A percentile compares a stretch with the other conserved stretches of the same genome.
These are phyloP conservation scores for Wallacemonas sp. DNA, from an alignment of 208 protist genomes.

Conservation along the genomic window DNA sequence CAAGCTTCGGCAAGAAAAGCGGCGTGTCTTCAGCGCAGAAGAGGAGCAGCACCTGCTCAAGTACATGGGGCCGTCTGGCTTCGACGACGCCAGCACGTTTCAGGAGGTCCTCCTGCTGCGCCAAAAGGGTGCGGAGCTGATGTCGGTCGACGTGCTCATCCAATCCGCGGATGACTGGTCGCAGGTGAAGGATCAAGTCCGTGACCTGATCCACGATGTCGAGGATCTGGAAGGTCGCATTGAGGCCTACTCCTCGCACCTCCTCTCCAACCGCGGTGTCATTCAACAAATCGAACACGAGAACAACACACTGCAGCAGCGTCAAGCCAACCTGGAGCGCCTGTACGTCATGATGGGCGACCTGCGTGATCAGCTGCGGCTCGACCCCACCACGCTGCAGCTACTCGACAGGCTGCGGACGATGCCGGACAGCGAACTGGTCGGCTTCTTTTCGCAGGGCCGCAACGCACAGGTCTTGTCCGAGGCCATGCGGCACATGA, in stretches of 20 bases:
- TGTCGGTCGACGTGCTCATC: constrained; percentile 62
- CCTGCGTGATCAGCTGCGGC: constrained; percentile 66
- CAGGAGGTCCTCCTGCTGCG: constrained; percentile 62
- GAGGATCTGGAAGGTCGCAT: constrained; percentile 79
- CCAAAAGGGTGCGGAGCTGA: constrained; percentile 79
- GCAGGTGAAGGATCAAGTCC: constrained; percentile 53
- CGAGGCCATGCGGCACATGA: constrained; percentile 72
- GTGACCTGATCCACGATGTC: constrained; percentile 62
- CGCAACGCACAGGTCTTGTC: constrained; percentile 66
- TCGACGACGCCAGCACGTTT: constrained; percentile 80
- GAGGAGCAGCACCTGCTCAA: constrained; percentile 78
- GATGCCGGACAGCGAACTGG: constrained; percentile 38
- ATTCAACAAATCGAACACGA: constrained; percentile 85
- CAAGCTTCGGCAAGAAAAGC: constrained; percentile 67
- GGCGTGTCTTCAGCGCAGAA: constrained; percentile 59
- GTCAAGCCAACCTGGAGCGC: constrained; percentile 72
- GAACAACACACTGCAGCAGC: constrained; percentile 81
- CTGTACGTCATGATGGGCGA: constrained; percentile 67
- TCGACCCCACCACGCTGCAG: constrained; percentile 40
- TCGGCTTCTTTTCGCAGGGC: constrained; percentile 67
- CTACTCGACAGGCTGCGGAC: constrained; percentile 52
- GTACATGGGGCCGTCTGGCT: constrained; percentile 51
- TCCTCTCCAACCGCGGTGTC: constrained; percentile 74
- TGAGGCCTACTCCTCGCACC: constrained; percentile 66
- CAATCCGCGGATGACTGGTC: constrained; percentile 53